phyloP scores from a whole-genome alignment of 2,329 filamentous ascomycete species.

The Herpotrichia juniperi region DNA sequence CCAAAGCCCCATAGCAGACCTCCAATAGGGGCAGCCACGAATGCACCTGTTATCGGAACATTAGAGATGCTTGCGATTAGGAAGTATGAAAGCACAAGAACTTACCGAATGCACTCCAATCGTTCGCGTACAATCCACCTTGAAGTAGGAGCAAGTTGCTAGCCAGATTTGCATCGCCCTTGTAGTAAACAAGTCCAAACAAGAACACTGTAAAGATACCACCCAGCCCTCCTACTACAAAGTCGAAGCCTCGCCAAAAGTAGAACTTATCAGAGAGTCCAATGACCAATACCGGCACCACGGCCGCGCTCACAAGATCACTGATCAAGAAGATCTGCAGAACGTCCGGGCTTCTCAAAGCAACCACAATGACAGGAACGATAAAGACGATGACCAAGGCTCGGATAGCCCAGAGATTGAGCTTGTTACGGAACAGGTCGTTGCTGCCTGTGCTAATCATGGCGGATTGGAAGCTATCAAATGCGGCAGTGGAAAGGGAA shows the following conservation, averaged over 20 bases:
- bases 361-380: slow-evolving; percentile 74
- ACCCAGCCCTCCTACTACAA: slow-evolving; percentile 77
- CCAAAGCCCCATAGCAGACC: slow-evolving; percentile 73
- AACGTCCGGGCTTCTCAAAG: slow-evolving; percentile 74
- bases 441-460: slow-evolving; percentile 87
- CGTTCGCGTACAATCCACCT: slow-evolving; percentile 74
- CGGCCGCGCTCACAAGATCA: slow-evolving; percentile 77
- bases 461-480: slow-evolving; percentile 80
- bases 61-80: too few relatives aligned
- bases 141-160: slow-evolving; percentile 73
- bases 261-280: slow-evolving; percentile 69
- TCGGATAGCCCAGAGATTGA: slow-evolving; percentile 77
- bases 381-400: slow-evolving; percentile 73
- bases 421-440: slow-evolving; percentile 81
- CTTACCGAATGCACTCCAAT: slow-evolving; percentile 79
- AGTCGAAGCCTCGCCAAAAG: slow-evolving; percentile 82
- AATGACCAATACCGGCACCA: slow-evolving; percentile 76
- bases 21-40: slow-evolving; percentile 78
- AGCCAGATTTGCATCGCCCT: slow-evolving; percentile 67
- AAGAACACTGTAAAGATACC: slow-evolving; percentile 81
- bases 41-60: slow-evolving; percentile 63
- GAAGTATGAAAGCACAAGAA: too few relatives aligned
- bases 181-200: slow-evolving; percentile 80
- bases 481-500: slow-evolving; percentile 75
- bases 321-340: slow-evolving; percentile 84